Percentiles rank a stretch among this genome's conserved stretches.
phyloP scores from a whole-genome alignment of 202 grass and related monocot genomes.

The Cymbopogon flexuosus region DNA sequence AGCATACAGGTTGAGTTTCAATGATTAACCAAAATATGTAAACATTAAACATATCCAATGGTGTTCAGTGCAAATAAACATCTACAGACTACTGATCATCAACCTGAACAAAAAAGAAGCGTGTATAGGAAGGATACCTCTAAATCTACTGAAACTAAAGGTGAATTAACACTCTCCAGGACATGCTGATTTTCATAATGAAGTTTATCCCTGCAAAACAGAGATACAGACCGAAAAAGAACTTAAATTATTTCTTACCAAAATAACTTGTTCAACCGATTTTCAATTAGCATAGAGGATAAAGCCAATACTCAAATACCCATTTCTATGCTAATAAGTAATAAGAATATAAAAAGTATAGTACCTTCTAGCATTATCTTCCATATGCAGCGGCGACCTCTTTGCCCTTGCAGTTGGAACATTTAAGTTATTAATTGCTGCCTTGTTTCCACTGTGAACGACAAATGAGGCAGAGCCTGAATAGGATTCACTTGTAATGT shows the following conservation, averaged over 20 bases:
- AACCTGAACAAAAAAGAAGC: not conserved
- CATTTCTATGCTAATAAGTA: constrained; percentile 19
- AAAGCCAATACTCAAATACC: constrained; percentile 7
- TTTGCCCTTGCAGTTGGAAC: constrained; percentile 30
- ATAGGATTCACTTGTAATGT: constrained; percentile 57
- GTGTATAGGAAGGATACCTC: constrained; percentile 45
- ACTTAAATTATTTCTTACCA: constrained; percentile 14
- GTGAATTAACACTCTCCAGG: constrained; percentile 47
- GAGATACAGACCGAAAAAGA: not conserved
- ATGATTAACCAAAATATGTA: not conserved
- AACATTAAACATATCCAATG: not conserved
- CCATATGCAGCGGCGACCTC: constrained; percentile 6
- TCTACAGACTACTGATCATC: constrained; percentile 14
- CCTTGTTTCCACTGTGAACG: constrained; percentile 43
- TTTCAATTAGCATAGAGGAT: not conserved
- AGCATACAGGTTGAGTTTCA: constrained; percentile 14
- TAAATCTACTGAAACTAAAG: constrained; percentile 54
- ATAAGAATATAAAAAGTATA: not conserved
- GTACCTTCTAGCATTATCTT: constrained; percentile 54
- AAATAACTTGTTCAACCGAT: constrained; percentile 8
- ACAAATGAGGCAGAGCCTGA: constrained; percentile 42
- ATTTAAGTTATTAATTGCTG: constrained; percentile 42
- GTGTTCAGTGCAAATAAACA: not conserved
- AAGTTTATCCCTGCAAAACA: constrained; percentile 62
- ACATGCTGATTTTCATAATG: constrained; percentile 45